Base-by-base conservation (phyloP, 2,329 filamentous ascomycete species). In the Aquanectria penicillioides region DNA sequence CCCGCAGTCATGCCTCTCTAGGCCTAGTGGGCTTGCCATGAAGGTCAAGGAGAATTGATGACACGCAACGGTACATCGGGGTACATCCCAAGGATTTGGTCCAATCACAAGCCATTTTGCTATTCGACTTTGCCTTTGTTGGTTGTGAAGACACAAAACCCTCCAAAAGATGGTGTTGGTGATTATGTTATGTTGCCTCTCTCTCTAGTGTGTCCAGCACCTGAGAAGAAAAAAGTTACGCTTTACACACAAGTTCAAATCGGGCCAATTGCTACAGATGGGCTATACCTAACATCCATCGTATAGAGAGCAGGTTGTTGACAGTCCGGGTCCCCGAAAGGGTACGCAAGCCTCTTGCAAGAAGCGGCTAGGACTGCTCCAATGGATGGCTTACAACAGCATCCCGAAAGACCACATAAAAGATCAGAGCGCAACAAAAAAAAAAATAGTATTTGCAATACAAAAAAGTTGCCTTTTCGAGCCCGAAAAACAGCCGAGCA, bases 61-160 rank as follows among this genome's bases (percentile, higher is more conserved):
- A 66, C 58, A 69, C 47, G 46, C 50, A 66, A 48, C 18, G 59
- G 59, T 66, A 66, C 67, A 48, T 66, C 11, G 17, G 33, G 61
- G 52, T 63, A 69, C 69, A 36, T 59, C 11, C 23, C 11, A 25
- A 18, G 20, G 7, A 40, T 15, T 15, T 17, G 25, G 18, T n/a
- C 49, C 41, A 48, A 43, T 54, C n/a, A 49, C 12, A 26, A 9
- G 23, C 29, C 20, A 52, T 23, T 20, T 20, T 15, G 25, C 15
- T n/a, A 22, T 50, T 36, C 25, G 40, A 23, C 33, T 23, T 41
- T 25, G 34, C 26, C n/a, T 31, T n/a, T 43, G 47, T 52, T 53
- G 55, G 53, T 37, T 25, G 29, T 22, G 20, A 17, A 26, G n/a
- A 50, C 28, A 5, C 13, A 8, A 17, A 38, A 38, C 6, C 36